Base-by-base conservation (phyloP, 768 basidiomycete species). In the Leucocoprinus birnbaumii region DNA sequence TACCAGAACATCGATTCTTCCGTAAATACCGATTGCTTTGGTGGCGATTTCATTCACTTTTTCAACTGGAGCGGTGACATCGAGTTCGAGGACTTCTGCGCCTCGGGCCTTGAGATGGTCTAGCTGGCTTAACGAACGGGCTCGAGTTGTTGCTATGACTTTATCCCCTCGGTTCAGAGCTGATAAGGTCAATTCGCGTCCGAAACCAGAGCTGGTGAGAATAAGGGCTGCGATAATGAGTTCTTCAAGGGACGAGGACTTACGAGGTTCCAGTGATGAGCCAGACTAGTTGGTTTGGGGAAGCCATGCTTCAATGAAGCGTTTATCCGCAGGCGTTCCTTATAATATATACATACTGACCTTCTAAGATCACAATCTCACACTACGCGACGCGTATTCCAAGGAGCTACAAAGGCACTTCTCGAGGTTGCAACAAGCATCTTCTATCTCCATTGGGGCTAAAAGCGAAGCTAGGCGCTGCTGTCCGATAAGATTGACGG, bases 121-220 rank as follows among this genome's bases (percentile, higher is more conserved):
- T 25, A 75, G 67, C 47, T 71, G 71, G 43, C 68, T 61, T 13
- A 74, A 53, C 13, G 70, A 71, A 42, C 75, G 71, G 10, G 60
- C 65, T 3, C 77, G 66, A 0, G 72, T 73, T 14, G 80, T 78
- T 2, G 78, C 79, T 48, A 80, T 76, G 8, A 79, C 79, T 31
- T 72, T 73, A 53, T 81, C 79, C 11, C 76, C 76, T 3, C 79
- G 71, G 6, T 70, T 70, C 34, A 80, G 69, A 8, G 74, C 72
- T 37, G 68, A 68, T 14, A 73, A 60, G 1, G 75, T 71, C n/a
- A 79, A 63, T 2, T 71, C 63, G 7, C 71, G 68, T 2, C 77
- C 77, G 18, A 77, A 51, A 0, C 77, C 77, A 27, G 74, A 70
- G 2, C 71, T 73, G 31, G 31, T 31, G 5, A 31, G 31, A 5